A percentile compares a stretch with the other conserved stretches of the same genome.
Evolutionary conservation across 2,329 filamentous ascomycete species (phyloP).

Genomic region (Cytospora chrysosperma): DNA sequence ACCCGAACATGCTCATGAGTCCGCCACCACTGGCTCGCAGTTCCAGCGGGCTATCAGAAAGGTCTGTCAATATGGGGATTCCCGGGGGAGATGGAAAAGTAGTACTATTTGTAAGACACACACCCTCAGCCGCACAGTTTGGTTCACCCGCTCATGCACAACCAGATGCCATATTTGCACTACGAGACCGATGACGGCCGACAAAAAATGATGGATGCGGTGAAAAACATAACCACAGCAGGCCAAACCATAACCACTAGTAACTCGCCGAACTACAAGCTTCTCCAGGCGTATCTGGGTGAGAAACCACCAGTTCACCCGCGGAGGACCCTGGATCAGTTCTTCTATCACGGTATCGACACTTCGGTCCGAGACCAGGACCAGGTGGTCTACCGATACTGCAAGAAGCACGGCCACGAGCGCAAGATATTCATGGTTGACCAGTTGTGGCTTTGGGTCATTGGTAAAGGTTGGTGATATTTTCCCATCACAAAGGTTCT

Average conservation of each 20-base stretch:
- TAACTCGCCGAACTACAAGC: constrained; percentile 41
- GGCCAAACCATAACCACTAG: constrained; percentile 32
- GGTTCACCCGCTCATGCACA: too few relatives aligned
- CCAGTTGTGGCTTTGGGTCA: constrained; percentile 65
- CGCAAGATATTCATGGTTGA: constrained; percentile 68
- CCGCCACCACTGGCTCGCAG: constrained; percentile 23
- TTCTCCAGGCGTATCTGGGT: constrained; percentile 48
- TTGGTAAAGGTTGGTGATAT: constrained; percentile 42
- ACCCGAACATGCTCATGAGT: constrained; percentile 8
- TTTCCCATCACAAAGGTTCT: background rate
- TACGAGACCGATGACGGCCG: constrained; percentile 59
- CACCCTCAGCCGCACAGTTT: background rate
- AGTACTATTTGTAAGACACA: constrained; percentile 26
- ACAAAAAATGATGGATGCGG: constrained; percentile 56
- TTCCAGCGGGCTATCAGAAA: constrained; percentile 26
- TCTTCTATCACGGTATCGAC: constrained; percentile 64
- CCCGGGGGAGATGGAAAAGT: constrained; percentile 33
- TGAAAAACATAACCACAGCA: constrained; percentile 33
- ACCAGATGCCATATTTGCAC: constrained; percentile 63
- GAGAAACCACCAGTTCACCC: constrained; percentile 52
- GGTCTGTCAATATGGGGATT: constrained; percentile 24
- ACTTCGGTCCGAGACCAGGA: constrained; percentile 59
- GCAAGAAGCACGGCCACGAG: constrained; percentile 39
- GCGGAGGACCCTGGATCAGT: constrained; percentile 63
- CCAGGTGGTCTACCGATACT: constrained; percentile 64